These are phyloP conservation scores for Neurospora tetraspora DNA, from an alignment of 495 filamentous ascomycete genomes.

Conservation along the genomic window DNA sequence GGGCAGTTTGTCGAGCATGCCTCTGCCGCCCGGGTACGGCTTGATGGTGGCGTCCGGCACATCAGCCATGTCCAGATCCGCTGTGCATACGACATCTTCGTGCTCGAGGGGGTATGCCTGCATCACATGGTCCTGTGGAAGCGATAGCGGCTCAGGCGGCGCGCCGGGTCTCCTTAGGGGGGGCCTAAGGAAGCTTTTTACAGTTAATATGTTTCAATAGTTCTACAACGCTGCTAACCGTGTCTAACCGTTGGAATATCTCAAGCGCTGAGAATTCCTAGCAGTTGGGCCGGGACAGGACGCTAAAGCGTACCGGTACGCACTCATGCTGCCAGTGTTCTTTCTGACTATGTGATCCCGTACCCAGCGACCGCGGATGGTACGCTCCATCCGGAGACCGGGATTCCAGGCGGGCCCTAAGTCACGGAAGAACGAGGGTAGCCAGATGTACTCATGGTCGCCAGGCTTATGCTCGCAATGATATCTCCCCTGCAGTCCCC, in stretches of 20 bases:
- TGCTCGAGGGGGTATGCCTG: neutral
- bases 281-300: too few relatives aligned
- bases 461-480: neutral
- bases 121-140: neutral
- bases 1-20: neutral
- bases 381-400: neutral
- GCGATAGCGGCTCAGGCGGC: neutral
- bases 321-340: too few relatives aligned
- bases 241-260: too few relatives aligned
- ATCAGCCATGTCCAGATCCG: neutral
- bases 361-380: neutral
- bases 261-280: too few relatives aligned
- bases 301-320: too few relatives aligned
- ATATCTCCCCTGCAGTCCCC: neutral
- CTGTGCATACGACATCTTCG: neutral
- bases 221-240: too few relatives aligned
- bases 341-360: neutral
- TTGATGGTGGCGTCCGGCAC: neutral
- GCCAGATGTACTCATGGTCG: neutral
- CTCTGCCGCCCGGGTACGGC: neutral
- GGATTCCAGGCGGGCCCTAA: neutral
- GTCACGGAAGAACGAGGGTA: neutral
- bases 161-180: neutral
- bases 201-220: too few relatives aligned
- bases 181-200: too few relatives aligned